phyloP scores from a whole-genome alignment of 495 filamentous ascomycete genomes.

The Xylaria cubensis region DNA sequence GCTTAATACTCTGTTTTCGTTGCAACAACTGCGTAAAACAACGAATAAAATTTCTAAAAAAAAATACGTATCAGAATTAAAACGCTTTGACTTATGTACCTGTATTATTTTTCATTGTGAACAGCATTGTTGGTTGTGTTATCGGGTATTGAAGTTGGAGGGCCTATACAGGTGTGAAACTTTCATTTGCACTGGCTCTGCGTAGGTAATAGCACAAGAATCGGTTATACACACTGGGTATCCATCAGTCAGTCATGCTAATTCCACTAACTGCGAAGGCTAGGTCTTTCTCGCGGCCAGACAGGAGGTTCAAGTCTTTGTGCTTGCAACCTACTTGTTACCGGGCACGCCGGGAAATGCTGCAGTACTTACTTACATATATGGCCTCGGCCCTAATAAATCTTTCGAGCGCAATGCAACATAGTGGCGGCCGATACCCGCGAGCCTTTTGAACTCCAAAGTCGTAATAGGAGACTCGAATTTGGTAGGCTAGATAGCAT shows the following conservation, averaged over 20 bases:
- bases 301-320: constrained; percentile 11
- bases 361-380: not conserved
- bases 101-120: no score
- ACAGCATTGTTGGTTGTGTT: no score
- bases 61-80: no score
- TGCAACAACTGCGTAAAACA: no score
- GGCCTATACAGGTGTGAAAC: no score
- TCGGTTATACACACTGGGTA: not conserved
- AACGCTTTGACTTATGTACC: no score
- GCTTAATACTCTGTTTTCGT: no score
- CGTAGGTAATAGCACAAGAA: not conserved
- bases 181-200: no score
- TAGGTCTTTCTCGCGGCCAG: not conserved
- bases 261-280: not conserved
- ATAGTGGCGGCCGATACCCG: not conserved
- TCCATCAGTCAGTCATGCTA: no score
- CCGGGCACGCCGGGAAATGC: constrained; percentile 15
- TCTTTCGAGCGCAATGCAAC: constrained; percentile 4
- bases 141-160: no score
- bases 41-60: no score
- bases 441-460: not conserved
- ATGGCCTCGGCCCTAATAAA: not conserved
- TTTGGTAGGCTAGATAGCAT: not conserved
- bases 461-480: not conserved
- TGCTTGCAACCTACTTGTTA: not conserved